phyloP scores from a whole-genome alignment of 768 basidiomycete species.

The Kwoniella bestiolae region DNA sequence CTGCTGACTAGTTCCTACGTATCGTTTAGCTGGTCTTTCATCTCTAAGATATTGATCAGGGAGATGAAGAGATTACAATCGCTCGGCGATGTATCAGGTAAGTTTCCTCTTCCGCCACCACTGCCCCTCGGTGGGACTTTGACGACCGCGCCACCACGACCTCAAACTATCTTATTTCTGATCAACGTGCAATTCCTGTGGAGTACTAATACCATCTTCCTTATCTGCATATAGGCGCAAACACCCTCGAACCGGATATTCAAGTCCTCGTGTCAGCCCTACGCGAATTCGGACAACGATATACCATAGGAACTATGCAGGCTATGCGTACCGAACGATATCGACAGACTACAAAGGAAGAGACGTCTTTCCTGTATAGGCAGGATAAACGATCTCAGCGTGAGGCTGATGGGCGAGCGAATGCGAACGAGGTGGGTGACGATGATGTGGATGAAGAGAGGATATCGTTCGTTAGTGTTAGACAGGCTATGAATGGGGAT shows the following conservation, averaged over 20 bases:
- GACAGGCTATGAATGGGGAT: not conserved
- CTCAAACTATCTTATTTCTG: no score
- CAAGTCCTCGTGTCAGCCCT: slow-evolving; percentile 36
- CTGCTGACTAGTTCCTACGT: not conserved
- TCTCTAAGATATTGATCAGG: slow-evolving; percentile 46
- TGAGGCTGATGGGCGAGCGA: not conserved
- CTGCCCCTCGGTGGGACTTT: no score
- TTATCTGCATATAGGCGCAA: slow-evolving; percentile 22
- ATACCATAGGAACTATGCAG: slow-evolving; percentile 39
- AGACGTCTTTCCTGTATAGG: slow-evolving; percentile 33
- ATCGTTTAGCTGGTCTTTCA: slow-evolving; percentile 41
- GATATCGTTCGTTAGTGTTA: not conserved
- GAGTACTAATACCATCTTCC: no score
- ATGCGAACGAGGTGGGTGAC: not conserved
- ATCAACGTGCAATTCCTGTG: no score
- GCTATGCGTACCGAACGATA: slow-evolving; percentile 40
- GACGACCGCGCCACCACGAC: no score
- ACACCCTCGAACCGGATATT: slow-evolving; percentile 36
- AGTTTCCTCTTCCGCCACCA: no score
- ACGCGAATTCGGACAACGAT: slow-evolving; percentile 28
- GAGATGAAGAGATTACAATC: slow-evolving; percentile 46
- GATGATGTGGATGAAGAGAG: not conserved
- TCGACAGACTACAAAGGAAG: slow-evolving; percentile 24
- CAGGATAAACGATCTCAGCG: not conserved
- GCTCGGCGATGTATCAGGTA: slow-evolving; percentile 33